Evolutionary conservation across 768 basidiomycete genomes (phyloP).

Genomic region (Leccinum olivaceopallidum): DNA sequence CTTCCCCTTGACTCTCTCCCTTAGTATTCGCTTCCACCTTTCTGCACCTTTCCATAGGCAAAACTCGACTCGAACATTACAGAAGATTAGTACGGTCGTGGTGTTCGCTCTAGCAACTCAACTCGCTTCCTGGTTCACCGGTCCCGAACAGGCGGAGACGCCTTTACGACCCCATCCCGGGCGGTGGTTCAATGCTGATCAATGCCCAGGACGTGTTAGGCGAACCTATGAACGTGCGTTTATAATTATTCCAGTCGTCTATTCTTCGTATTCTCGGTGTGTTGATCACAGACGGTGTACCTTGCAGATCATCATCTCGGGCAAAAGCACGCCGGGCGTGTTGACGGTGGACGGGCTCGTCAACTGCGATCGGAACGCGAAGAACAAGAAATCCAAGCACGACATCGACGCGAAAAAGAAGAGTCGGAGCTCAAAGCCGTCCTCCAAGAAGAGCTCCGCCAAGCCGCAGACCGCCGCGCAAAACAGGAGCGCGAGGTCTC

Average conservation of each 20-base stretch:
- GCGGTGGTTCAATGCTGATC: slow-evolving; percentile 47
- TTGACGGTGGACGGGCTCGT: slow-evolving; percentile 53
- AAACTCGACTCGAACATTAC: background rate
- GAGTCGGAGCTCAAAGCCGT: slow-evolving; percentile 35
- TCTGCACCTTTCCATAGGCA: background rate
- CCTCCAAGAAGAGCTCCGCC: slow-evolving; percentile 45
- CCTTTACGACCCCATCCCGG: slow-evolving; percentile 33
- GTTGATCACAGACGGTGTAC: background rate
- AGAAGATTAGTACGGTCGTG: slow-evolving; percentile 6
- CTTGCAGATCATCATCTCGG: slow-evolving; percentile 61
- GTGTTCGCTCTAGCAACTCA: background rate
- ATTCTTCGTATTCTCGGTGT: background rate
- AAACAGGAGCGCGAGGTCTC: slow-evolving; percentile 40
- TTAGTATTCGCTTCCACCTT: background rate
- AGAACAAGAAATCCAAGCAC: slow-evolving; percentile 42
- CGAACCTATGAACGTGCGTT: slow-evolving; percentile 45
- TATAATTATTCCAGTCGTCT: background rate
- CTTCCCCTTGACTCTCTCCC: background rate
- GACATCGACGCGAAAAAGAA: slow-evolving; percentile 17
- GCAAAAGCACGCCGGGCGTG: slow-evolving; percentile 54
- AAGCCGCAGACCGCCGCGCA: slow-evolving; percentile 35
- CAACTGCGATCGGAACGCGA: slow-evolving; percentile 29
- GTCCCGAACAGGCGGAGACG: slow-evolving; percentile 1
- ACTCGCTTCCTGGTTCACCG: slow-evolving; percentile 6
- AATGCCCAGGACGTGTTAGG: slow-evolving; percentile 40